Base-by-base conservation (phyloP, 441 rosid species). In the Raphanus hybrid region DNA sequence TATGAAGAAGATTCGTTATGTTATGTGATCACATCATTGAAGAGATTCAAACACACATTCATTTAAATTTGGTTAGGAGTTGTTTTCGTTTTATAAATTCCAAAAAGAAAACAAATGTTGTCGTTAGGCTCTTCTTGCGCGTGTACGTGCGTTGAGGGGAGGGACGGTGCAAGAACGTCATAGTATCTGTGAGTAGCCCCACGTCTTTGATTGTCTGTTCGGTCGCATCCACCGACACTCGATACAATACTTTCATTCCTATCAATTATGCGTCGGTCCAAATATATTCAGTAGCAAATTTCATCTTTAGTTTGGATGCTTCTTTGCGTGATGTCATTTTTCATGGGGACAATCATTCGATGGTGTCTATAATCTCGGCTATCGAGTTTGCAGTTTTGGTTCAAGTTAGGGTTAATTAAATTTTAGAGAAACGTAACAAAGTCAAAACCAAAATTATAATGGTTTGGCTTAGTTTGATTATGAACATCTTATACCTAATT, bases 171-270 rank as follows among this genome's bases (percentile, higher is more conserved):
- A 55, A 12, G 65, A 73, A 73, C 74, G 75, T 78, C 81, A 73
- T 58, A 29, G 63, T 39, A 67, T 65, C 66, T 69, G 75, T 20
- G 71, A 74, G 45, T 69, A 79, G 27, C 54, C 82, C 78, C 82
- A 79, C 82, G 78, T 79, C 75, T 79, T 69, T 79, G 43, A 79
- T 79, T 79, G 82, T 79, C 75, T 67, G 78, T 79, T 79, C 71
- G 75, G 82, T 74, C 75, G 64, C 67, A 63, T 79, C 82, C 71
- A 79, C 82, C 82, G 82, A 79, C 82, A 79, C 75, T 67, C 54
- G 6, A 66, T 23, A 61, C 70, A 10, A 3, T 11, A 8, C 50
- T 61, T 78, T 66, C 37, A 62, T 41, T 60, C 45, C 48, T 50
- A 78, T 61, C 77, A 52, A 52, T 62, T 43, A 63, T 69, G 75